phyloP scores from a whole-genome alignment of 495 filamentous ascomycete species.

The Penicillium crystallinum region DNA sequence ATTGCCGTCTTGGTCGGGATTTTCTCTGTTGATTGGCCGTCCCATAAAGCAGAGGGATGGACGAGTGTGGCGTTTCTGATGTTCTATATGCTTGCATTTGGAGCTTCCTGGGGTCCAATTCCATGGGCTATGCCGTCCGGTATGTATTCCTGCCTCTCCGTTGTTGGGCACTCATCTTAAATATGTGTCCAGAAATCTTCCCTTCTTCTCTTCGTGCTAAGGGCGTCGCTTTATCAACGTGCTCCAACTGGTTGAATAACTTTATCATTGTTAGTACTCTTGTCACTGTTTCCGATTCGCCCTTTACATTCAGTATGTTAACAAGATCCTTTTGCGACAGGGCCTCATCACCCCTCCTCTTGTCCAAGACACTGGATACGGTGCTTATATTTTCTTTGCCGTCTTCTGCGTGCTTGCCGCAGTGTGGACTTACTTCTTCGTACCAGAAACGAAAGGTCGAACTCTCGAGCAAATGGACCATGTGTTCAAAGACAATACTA shows the following conservation, averaged over 20 bases:
- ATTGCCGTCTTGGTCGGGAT: slow-evolving; percentile 46
- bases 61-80: slow-evolving; percentile 42
- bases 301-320: no score
- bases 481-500: slow-evolving; percentile 45
- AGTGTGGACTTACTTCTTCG: slow-evolving; percentile 50
- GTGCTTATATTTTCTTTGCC: slow-evolving; percentile 53
- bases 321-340: slow-evolving; percentile 15
- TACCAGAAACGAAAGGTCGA: slow-evolving; percentile 54
- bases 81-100: slow-evolving; percentile 47
- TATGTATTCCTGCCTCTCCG: not conserved
- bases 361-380: slow-evolving; percentile 50
- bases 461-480: slow-evolving; percentile 56
- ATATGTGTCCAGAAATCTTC: slow-evolving; percentile 39
- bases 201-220: slow-evolving; percentile 49
- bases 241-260: slow-evolving; percentile 53
- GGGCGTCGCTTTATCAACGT: slow-evolving; percentile 48
- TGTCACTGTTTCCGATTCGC: not conserved
- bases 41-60: slow-evolving; percentile 44
- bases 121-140: slow-evolving; percentile 44
- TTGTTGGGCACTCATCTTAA: no score
- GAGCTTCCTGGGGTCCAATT: slow-evolving; percentile 43
- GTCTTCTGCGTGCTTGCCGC: slow-evolving; percentile 52
- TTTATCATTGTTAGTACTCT: slow-evolving; percentile 45
- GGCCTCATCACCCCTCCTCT: slow-evolving; percentile 51
- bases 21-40: slow-evolving; percentile 40